These are phyloP conservation scores for Exophiala alcalophila DNA, from an alignment of 2,329 filamentous ascomycete species.

Conservation along the genomic window DNA sequence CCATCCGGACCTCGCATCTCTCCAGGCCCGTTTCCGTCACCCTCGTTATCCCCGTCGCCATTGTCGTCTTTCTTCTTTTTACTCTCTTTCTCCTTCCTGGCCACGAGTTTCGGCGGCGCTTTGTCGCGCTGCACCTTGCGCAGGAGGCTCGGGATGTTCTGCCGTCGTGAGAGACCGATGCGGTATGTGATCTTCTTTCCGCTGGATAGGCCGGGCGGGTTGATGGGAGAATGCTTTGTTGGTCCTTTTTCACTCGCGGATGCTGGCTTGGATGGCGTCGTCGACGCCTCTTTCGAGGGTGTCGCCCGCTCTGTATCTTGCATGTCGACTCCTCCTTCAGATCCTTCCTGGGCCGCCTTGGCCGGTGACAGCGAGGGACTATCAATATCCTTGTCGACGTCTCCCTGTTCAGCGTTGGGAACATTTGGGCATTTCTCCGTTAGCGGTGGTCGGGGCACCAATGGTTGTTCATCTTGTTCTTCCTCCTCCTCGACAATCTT, in stretches of 20 bases:
- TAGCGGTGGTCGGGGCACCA: conserved; percentile 12
- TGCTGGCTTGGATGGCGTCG: conserved; percentile 12
- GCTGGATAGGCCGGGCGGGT: conserved; percentile 13
- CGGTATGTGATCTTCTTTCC: conserved; percentile 23
- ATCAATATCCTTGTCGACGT: too few species aligned
- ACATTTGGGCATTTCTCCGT: conserved; percentile 21
- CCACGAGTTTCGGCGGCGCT: conserved; percentile 25
- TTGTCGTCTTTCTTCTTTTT: conserved; percentile 27
- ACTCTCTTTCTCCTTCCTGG: conserved; percentile 27
- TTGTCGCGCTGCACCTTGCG: conserved; percentile 29
- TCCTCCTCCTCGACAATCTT: conserved; percentile 6
- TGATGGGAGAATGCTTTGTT: conserved; percentile 29
- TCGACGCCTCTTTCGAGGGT: conserved; percentile 1
- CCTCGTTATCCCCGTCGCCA: conserved; percentile 16
- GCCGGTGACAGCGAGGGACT: too few species aligned
- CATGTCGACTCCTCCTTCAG: too few species aligned
- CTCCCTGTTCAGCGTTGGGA: too few species aligned
- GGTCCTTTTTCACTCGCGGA: conserved; percentile 19
- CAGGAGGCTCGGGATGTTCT: conserved; percentile 29
- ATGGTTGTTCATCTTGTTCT: background rate
- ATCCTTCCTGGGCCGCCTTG: too few species aligned
- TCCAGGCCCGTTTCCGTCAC: conserved; percentile 12
- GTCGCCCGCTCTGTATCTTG: background rate
- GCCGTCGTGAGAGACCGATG: conserved; percentile 28
- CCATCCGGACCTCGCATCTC: conserved; percentile 29